phyloP scores from a whole-genome alignment of 768 basidiomycete genomes.

The Tylopilus rubrobrunneus region DNA sequence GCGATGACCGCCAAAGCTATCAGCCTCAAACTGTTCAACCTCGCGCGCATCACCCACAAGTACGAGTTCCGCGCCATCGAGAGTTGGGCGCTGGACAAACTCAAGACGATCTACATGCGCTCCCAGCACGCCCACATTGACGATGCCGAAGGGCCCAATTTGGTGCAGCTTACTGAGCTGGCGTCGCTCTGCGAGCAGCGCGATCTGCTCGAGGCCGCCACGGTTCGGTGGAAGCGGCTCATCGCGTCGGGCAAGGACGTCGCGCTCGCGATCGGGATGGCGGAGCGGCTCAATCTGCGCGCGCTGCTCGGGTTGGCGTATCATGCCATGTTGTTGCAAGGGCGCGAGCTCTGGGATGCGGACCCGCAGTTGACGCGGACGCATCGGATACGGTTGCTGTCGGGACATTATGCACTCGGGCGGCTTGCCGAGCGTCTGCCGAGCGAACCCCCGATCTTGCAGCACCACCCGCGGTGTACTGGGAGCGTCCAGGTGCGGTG shows the following conservation, averaged over 20 bases:
- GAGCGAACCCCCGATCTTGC: conserved; percentile 38
- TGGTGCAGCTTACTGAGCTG: conserved; percentile 48
- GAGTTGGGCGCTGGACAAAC: conserved; percentile 40
- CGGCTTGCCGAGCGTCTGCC: conserved; percentile 44
- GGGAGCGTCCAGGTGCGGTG: conserved; percentile 38
- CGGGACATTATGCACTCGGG: conserved; percentile 48
- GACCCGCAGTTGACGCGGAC: conserved; percentile 43
- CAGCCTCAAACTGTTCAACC: conserved; percentile 42
- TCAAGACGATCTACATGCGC: conserved; percentile 37
- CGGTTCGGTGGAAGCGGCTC: conserved; percentile 45
- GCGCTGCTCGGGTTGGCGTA: conserved; percentile 48
- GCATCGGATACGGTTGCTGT: conserved; percentile 50
- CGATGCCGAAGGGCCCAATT: conserved; percentile 33
- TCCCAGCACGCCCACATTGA: conserved; percentile 28
- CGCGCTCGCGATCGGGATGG: conserved; percentile 41
- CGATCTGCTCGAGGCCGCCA: conserved; percentile 40
- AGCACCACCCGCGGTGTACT: conserved; percentile 41
- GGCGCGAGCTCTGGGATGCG: conserved; percentile 44
- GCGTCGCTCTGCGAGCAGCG: conserved; percentile 48
- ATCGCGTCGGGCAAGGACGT: conserved; percentile 44
- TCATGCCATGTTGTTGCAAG: conserved; percentile 49
- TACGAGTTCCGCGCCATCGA: conserved; percentile 46
- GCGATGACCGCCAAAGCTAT: conserved; percentile 41
- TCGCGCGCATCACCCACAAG: conserved; percentile 47
- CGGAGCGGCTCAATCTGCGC: conserved; percentile 46